Conservation (phyloP, 1,139 yeast species). For the Blastobotrys persicus region DNA sequence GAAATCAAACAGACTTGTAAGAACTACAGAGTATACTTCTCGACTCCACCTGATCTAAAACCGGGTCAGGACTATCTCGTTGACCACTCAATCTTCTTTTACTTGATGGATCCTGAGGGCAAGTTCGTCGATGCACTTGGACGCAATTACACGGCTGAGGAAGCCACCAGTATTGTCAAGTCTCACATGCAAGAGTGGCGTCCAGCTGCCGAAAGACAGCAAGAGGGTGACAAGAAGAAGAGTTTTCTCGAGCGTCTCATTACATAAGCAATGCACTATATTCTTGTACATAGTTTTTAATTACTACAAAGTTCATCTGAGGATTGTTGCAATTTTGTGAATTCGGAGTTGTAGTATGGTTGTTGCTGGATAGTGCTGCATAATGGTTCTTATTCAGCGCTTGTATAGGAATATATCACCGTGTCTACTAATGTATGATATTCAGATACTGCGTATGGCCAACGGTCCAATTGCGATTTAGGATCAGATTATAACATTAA, state of each 20-base stretch:
- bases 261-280: background rate
- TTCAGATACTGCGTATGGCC: too few species aligned
- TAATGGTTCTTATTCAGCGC: too few species aligned
- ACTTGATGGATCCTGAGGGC: conserved; percentile 96
- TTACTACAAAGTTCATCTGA: background rate
- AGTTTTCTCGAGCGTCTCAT: background rate
- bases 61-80: conserved; percentile 96
- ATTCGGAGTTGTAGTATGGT: too few species aligned
- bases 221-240: background rate
- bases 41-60: conserved; percentile 89
- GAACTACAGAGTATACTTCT: conserved; percentile 86
- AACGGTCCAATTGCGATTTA: too few species aligned
- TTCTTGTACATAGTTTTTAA: background rate
- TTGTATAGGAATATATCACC: too few species aligned
- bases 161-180: conserved; percentile 75
- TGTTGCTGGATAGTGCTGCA: too few species aligned
- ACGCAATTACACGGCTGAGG: conserved; percentile 75
- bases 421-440: too few species aligned
- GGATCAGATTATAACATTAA: too few species aligned
- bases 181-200: conserved; percentile 75
- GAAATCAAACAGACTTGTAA: conserved; percentile 81
- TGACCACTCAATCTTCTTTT: conserved; percentile 94
- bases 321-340: too few species aligned
- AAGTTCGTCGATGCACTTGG: conserved; percentile 92
- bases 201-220: conserved; percentile 39